Base-by-base conservation (phyloP, 768 basidiomycete genomes). In the Boletus vinaceobasis region DNA sequence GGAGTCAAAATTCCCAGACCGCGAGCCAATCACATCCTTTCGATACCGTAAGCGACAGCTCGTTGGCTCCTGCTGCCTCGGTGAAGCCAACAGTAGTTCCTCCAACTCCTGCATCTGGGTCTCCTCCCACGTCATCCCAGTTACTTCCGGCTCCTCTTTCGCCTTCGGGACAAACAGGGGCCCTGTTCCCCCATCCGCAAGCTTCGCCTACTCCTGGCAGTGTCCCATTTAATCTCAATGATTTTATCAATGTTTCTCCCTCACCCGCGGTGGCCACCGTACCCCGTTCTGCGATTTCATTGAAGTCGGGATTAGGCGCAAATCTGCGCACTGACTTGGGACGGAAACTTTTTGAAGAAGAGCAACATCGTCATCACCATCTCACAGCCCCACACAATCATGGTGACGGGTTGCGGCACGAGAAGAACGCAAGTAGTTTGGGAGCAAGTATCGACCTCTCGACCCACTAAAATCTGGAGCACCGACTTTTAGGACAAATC, bases 211-310 rank as follows among this genome's bases (percentile, higher is more conserved):
- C 73, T 3, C 74, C 74, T 27, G 71, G 57, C 36, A 62, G 60
- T 37, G 70, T 59, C 60, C 70, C 61, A 70, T 87, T 89, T 71
- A 85, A 87, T 66, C 74, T 87, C 55, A 79, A 79, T 59, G 87
- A 89, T 53, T 90, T 83, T 65, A 82, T 88, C 64, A 83, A 89
- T 60, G 84, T 84, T 36, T 88, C 87, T 26, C 86, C 86, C 14
- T 84, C 85, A 4, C 83, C 85, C 6, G 74, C 77, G 13, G 68
- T 77, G 15, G 72, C 69, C 14, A 53, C 66, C 2, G 63, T 70
- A 43, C 63, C 63, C 10, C 73, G 63, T 32, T 65, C 69, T 44
- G 58, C 71, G n/a, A 64, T 72, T 26, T 66, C 50, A 60, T 62
- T 65, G 62, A 62, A 62, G 60, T 64, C 68, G 23, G 65, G 67